phyloP scores from a whole-genome alignment of 768 basidiomycete species.

The Naganishia onofrii region DNA sequence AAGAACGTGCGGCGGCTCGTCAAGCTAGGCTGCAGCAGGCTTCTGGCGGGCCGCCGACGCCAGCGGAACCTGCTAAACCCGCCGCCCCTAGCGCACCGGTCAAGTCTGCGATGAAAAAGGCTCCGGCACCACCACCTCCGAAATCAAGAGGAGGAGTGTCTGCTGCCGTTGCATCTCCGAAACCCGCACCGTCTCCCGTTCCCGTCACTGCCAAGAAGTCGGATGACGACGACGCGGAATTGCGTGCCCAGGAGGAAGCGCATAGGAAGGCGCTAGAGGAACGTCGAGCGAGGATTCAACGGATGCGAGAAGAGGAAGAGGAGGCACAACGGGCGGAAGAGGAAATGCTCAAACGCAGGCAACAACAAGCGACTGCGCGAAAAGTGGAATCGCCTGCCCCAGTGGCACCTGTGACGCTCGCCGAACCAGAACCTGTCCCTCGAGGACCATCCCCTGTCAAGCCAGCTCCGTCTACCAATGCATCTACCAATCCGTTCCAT shows the following conservation, averaged over 20 bases:
- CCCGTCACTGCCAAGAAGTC: slow-evolving; percentile 48
- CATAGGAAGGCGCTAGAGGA: slow-evolving; percentile 68
- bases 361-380: slow-evolving; percentile 34
- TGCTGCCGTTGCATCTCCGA: slow-evolving; percentile 48
- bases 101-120: slow-evolving; percentile 53
- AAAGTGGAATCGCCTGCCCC: slow-evolving; percentile 37
- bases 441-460: slow-evolving; percentile 53
- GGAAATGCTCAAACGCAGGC: slow-evolving; percentile 43
- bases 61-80: slow-evolving; percentile 50
- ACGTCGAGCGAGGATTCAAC: slow-evolving; percentile 59
- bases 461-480: slow-evolving; percentile 36
- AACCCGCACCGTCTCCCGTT: slow-evolving; percentile 51
- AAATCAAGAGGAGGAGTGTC: slow-evolving; percentile 42
- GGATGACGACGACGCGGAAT: slow-evolving; percentile 71
- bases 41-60: slow-evolving; percentile 25
- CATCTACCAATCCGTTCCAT: slow-evolving; percentile 45
- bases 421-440: slow-evolving; percentile 32
- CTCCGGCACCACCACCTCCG: slow-evolving; percentile 54
- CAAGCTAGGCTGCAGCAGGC: slow-evolving; percentile 70
- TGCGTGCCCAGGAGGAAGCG: slow-evolving; percentile 68
- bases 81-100: slow-evolving; percentile 55
- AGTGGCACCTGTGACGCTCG: slow-evolving; percentile 26
- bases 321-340: slow-evolving; percentile 63
- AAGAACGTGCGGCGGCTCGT: slow-evolving; percentile 71
- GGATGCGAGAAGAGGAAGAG: slow-evolving; percentile 67